Evolutionary conservation across 1,284 basidiomycete genomes (phyloP).

Genomic region (Cystobasidium slooffiae): DNA sequence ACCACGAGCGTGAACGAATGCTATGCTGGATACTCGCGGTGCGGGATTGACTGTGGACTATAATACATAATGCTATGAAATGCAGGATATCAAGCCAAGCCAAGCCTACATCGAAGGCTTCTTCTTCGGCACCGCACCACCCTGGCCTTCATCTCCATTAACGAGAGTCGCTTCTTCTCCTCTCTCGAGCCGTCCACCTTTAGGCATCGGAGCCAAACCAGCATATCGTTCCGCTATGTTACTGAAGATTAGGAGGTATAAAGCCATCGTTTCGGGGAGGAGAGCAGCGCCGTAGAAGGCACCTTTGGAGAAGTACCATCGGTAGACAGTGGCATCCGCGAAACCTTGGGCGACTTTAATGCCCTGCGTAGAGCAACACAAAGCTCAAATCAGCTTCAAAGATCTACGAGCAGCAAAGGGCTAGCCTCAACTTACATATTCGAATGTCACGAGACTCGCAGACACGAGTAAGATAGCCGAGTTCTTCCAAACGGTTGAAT

Average conservation of each 20-base stretch:
- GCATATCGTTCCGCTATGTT: conserved; percentile 31
- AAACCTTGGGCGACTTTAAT: conserved; percentile 33
- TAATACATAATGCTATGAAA: no score
- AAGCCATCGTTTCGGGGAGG: conserved; percentile 27
- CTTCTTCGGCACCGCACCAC: neutral
- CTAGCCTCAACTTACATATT: conserved; percentile 25
- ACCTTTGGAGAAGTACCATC: conserved; percentile 37
- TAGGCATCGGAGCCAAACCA: conserved; percentile 17
- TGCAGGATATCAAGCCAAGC: no score
- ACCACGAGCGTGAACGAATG: no score
- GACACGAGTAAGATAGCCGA: conserved; percentile 25
- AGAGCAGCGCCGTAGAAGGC: conserved; percentile 28
- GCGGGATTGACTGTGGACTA: no score
- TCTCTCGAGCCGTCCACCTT: neutral
- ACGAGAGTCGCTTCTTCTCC: conserved; percentile 4
- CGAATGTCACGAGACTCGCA: conserved; percentile 28
- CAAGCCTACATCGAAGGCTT: neutral
- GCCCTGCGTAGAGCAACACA: neutral
- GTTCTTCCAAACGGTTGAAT: conserved; percentile 40
- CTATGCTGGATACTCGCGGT: no score
- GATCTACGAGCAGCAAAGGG: neutral
- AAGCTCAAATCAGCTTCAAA: neutral
- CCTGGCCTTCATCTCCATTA: neutral
- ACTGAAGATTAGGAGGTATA: conserved; percentile 19
- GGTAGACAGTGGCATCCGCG: conserved; percentile 15